These are phyloP conservation scores for Glycine tomentella DNA, from an alignment of 306 rosid genomes.

Conservation along the genomic window DNA sequence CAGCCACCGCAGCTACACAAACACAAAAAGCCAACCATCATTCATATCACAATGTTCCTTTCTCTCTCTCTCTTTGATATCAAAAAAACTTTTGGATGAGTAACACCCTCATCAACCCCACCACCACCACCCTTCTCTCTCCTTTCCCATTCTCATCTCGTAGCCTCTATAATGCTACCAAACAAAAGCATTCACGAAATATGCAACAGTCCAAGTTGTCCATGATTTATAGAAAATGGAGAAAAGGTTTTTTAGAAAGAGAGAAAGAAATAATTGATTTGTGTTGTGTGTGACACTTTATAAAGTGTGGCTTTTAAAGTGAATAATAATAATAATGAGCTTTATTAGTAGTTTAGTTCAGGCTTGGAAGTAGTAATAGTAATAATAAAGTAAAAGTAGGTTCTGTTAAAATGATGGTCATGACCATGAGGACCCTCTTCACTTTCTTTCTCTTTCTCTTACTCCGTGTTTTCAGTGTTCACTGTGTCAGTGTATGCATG, in stretches of 20 bases:
- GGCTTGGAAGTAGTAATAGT: too few species aligned
- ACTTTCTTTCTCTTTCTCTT: not conserved
- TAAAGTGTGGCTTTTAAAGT: not conserved
- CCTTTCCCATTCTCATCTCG: conserved; percentile 18
- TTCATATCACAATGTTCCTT: conserved; percentile 15
- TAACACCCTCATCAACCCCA: conserved; percentile 58
- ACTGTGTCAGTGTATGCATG: conserved; percentile 35
- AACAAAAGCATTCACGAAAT: conserved; percentile 33
- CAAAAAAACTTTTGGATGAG: conserved; percentile 65
- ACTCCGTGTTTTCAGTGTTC: conserved; percentile 21
- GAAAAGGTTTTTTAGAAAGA: not conserved
- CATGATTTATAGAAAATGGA: not conserved
- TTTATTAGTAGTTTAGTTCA: conserved; percentile 24
- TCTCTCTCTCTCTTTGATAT: conserved; percentile 33
- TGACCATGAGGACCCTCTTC: conserved; percentile 43
- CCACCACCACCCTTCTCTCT: not conserved
- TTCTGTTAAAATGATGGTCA: conserved; percentile 41
- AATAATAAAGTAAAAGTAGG: not conserved
- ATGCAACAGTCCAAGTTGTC: conserved; percentile 25
- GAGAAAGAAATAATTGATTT: not conserved
- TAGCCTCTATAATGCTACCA: not conserved
- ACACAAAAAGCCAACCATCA: conserved; percentile 75
- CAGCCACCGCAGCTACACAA: conserved; percentile 69
- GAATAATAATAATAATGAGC: conserved; percentile 23
- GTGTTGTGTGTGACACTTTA: not conserved